Conservation (phyloP, 768 basidiomycete species). For the Lactarius sp. region DNA sequence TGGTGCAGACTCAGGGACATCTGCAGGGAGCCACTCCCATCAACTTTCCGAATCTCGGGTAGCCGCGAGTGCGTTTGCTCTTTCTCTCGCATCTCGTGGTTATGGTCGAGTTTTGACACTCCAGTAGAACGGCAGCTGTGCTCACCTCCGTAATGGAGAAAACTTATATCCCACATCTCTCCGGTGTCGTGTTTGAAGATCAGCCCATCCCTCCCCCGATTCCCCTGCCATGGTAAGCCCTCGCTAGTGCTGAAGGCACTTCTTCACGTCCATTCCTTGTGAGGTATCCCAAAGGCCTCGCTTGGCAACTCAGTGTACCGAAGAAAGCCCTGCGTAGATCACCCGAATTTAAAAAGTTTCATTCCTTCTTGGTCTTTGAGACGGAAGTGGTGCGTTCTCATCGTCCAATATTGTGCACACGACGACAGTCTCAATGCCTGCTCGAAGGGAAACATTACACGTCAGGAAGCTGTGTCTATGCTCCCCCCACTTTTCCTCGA, state of each 20-base stretch:
- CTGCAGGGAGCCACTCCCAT: constrained; percentile 73
- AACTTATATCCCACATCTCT: constrained; percentile 72
- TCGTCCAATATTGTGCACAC: not conserved
- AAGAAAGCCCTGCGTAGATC: constrained; percentile 85
- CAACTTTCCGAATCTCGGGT: constrained; percentile 90
- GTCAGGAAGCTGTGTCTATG: constrained; percentile 99
- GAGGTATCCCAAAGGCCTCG: constrained; percentile 93
- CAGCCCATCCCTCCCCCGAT: constrained; percentile 71
- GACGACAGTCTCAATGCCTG: not conserved
- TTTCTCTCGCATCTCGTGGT: not conserved
- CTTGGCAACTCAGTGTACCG: constrained; percentile 93
- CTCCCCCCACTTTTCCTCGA: constrained; percentile 94
- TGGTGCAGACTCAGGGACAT: constrained; percentile 69
- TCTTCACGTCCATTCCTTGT: constrained; percentile 6
- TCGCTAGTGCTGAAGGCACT: not conserved
- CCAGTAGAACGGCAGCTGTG: constrained; percentile 55
- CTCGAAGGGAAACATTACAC: constrained; percentile 82
- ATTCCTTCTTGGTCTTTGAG: constrained; percentile 94
- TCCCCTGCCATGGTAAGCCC: constrained; percentile 74
- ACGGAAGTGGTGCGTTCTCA: constrained; percentile 80
- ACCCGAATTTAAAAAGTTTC: constrained; percentile 90
- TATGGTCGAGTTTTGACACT: constrained; percentile 25
- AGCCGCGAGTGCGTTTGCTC: constrained; percentile 63
- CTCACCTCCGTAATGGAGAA: constrained; percentile 76
- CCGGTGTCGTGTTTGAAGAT: constrained; percentile 69